Evolutionary conservation across 78 protist genomes (phyloP).

Genomic region (Thecamonas trahens): DNA sequence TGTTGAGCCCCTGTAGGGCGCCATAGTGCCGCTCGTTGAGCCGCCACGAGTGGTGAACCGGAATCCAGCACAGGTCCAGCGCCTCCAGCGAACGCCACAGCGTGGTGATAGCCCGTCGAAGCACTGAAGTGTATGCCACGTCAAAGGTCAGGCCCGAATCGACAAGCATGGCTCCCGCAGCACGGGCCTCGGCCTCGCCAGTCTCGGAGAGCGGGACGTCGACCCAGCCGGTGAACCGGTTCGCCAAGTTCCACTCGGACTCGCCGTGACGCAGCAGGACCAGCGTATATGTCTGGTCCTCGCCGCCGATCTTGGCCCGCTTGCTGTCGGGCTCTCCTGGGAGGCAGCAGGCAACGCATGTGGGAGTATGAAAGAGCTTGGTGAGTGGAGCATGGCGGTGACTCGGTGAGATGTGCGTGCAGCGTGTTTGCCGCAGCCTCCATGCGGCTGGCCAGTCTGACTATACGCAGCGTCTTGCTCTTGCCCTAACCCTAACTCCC

Average conservation of each 20-base stretch:
- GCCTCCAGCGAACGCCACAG: constrained; percentile 49
- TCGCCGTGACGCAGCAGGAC: constrained; percentile 84
- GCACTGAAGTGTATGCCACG: constrained; percentile 68
- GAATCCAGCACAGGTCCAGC: constrained; percentile 36
- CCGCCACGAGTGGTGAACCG: constrained; percentile 64
- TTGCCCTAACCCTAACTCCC: too few species aligned
- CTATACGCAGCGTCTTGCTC: too few species aligned
- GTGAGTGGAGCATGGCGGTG: too few species aligned
- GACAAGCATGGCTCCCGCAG: constrained; percentile 57
- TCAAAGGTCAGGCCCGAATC: constrained; percentile 39
- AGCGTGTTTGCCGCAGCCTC: too few species aligned
- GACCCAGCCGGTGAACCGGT: constrained; percentile 87
- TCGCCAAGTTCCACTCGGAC: constrained; percentile 73
- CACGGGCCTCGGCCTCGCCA: constrained; percentile 77
- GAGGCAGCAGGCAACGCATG: too few species aligned
- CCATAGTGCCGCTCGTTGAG: constrained; percentile 92
- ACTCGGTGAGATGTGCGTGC: too few species aligned
- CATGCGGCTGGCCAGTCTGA: too few species aligned
- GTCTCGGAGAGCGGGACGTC: constrained; percentile 73
- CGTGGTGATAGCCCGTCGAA: constrained; percentile 79
- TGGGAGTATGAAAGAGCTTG: too few species aligned
- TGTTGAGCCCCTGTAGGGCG: constrained; percentile 83
- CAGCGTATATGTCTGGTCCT: too few species aligned
- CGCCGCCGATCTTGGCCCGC: too few species aligned
- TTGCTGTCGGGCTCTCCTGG: too few species aligned